Evolutionary conservation across 2,329 filamentous ascomycete genomes (phyloP).

Genomic region (Metarhizium brunneum): DNA sequence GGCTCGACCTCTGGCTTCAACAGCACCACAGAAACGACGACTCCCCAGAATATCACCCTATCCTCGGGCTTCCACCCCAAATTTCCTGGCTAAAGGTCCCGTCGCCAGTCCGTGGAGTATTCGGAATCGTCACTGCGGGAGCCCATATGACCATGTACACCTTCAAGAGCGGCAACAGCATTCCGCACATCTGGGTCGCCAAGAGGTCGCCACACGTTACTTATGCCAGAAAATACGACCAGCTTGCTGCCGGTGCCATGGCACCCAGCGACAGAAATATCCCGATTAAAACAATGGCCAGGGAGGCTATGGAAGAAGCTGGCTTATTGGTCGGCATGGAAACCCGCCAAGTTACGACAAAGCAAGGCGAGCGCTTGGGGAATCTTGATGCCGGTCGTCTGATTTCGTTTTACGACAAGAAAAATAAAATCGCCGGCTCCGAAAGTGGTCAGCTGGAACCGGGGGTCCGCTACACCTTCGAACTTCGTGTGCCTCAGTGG

Average conservation of each 20-base stretch:
- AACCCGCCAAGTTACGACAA: constrained; percentile 11
- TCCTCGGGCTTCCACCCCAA: constrained; percentile 15
- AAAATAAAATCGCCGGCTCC: constrained; percentile 18
- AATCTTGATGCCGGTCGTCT: constrained; percentile 12
- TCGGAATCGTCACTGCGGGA: constrained; percentile 26
- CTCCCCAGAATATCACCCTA: constrained; percentile 16
- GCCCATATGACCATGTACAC: constrained; percentile 28
- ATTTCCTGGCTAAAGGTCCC: constrained; percentile 19
- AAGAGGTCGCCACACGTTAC: constrained; percentile 19
- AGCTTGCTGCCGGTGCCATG: constrained; percentile 27
- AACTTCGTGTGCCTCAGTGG: constrained; percentile 19
- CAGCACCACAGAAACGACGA: constrained; percentile 3
- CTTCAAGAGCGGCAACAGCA: constrained; percentile 10
- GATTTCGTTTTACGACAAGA: constrained; percentile 27
- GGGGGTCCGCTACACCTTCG: constrained; percentile 27
- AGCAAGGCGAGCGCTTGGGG: constrained; percentile 12
- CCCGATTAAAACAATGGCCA: constrained; percentile 18
- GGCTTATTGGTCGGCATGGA: constrained; percentile 16
- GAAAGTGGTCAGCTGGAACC: constrained; percentile 26
- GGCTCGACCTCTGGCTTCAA: constrained; percentile 18
- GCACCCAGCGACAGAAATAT: constrained; percentile 18
- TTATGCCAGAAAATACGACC: constrained; percentile 26
- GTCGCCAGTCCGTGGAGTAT: constrained; percentile 22
- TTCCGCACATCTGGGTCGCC: constrained; percentile 24
- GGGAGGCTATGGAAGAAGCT: constrained; percentile 26